Evolutionary conservation across 495 filamentous ascomycete genomes (phyloP), one percentile per base, ranked within the genome.

Genomic region (Aspergillus indologenus): DNA sequence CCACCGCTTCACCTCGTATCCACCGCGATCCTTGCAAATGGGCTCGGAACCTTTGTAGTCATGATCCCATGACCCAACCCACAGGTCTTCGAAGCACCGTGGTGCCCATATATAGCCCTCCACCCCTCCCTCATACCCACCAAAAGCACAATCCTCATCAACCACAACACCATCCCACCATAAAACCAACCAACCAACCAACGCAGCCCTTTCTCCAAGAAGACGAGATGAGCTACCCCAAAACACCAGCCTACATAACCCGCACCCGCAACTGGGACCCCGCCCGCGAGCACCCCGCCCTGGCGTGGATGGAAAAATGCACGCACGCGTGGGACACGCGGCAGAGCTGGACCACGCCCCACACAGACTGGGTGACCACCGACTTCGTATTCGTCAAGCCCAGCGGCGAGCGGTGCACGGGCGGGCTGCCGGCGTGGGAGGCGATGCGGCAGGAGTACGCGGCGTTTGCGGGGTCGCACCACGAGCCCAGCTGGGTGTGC

Each of bases 221-320:
- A 29, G 3, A 4, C 2, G 22, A 19, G 22, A 47, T 47, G 45
- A 21, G 18, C 19, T 47, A 47, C 45, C 18, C 45, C 11, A 47
- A 2, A 7, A 47, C 45, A 2, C 45, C 45, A 7, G 45, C 19
- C 19, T 47, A 22, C 45, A 47, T 47, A 18, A 47, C 45, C 18
- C 45, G 15, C 21, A 47, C 45, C 45, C 1, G 0, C 17, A 18
- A 18, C 45, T 47, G 45, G 45, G 19, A 21, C 18, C n/a, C 6
- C 1, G 45, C 45, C 18, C 45, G 45, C 45, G 18, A 18, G 18
- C 45, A 47, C 18, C 45, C 45, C 6, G 45, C 45, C 45, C 21
- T 47, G 45, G 11, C 9, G 1, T 47, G 45, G 45, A 47, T 47
- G 45, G 45, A 47, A 5, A 47, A 47, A 47, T 47, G 45, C 45